phyloP scores from a whole-genome alignment of 2,329 filamentous ascomycete species.

The Fusarium sp. region DNA sequence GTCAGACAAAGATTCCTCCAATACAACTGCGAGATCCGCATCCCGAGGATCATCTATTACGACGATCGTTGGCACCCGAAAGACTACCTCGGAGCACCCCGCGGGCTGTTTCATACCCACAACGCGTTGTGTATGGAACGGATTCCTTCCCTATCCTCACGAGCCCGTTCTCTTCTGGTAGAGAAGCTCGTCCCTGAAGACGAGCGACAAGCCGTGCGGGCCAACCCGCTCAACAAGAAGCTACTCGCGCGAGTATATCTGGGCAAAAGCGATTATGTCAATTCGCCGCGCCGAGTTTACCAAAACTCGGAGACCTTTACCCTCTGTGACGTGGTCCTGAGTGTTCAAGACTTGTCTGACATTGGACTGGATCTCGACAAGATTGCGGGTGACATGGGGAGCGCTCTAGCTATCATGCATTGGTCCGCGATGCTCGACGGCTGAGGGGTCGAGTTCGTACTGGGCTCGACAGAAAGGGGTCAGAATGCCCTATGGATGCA shows the following conservation, averaged over 20 bases:
- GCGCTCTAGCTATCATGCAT: not conserved
- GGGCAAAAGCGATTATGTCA: not conserved
- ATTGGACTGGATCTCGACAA: not conserved
- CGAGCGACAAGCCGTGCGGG: not conserved
- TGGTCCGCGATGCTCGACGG: not conserved
- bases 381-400: not conserved
- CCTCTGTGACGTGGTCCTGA: not conserved
- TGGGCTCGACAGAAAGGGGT: not conserved
- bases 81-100: not conserved
- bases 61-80: not conserved
- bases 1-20: not conserved
- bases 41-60: not conserved
- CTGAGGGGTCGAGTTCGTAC: not conserved
- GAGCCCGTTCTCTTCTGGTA: not conserved
- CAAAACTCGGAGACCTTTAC: not conserved
- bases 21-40: not conserved
- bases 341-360: not conserved
- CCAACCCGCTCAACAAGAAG: not conserved
- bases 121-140: not conserved
- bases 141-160: not conserved
- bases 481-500: not conserved
- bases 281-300: fast-evolving
- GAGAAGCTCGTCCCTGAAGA: not conserved
- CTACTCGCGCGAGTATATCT: not conserved
- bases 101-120: not conserved